Base-by-base conservation (phyloP, 495 filamentous ascomycete species). In the Hyaloscypha hepaticicola region DNA sequence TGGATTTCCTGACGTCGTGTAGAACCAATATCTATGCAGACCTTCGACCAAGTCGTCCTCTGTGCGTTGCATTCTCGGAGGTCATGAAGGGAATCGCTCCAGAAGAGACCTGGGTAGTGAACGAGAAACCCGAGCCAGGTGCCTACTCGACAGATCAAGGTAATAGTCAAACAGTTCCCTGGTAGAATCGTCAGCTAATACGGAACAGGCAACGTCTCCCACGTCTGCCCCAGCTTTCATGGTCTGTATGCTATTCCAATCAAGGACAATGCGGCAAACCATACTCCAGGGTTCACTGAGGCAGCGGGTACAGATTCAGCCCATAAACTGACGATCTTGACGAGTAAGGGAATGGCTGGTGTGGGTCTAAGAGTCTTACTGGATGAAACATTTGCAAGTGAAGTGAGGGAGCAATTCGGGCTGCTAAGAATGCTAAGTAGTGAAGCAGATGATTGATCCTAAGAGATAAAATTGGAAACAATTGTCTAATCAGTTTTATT, bases 221-320 rank as follows among this genome's bases (percentile, higher is more conserved):
- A 86, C 41, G 74, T 77, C 55, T 77, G 83, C 22, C 85, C 85
- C 4, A 79, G 82, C 2, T 85, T 87, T 72, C 85, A 87, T 64
- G 83, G 81, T 1, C 76, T 77, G 0, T 86, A 86, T 69, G 77
- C 75, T 24, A 84, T 87, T 53, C 73, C 72, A 1, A 74, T 82
- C 0, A 72, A 77, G 45, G 76, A 79, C 6, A 74, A 75, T 51
- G 69, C 74, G 27, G 78, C 78, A 25, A 84, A 85, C 49, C 84
- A 87, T 65, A 86, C 80, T 0, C 80, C 79, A 11, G 74, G 78
- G 19, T 87, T 87, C 64, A 78, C 82, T 0, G 74, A 74, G 1
- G 83, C 79, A 0, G 82, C 83, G 0, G 80, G 80, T 1, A 83
- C 80, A 2, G 66, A 78, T 0, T 80, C 86, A 31, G 72, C 79